Conservation (phyloP, 2,329 filamentous ascomycete genomes). For the Arthrobotrys musiformis region DNA sequence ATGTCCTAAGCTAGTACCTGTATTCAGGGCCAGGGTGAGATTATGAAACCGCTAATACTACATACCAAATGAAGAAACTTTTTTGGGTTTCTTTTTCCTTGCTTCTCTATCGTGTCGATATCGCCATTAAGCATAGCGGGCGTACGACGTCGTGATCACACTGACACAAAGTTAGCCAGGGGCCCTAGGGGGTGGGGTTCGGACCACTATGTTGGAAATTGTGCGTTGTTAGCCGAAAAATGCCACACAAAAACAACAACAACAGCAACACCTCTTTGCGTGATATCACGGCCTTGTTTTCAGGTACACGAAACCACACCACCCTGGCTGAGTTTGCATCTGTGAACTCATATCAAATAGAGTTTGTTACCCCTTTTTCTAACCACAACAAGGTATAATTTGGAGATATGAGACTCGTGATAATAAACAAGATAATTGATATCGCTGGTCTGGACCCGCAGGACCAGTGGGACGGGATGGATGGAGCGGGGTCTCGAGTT, state of each 20-base stretch:
- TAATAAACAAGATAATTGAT: slow-evolving; percentile 9
- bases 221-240: not conserved
- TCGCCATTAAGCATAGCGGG: not conserved
- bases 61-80: not conserved
- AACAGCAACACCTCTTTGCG: not conserved
- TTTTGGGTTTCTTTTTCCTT: not conserved
- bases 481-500: not conserved
- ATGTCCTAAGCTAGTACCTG: not conserved
- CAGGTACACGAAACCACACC: slow-evolving; percentile 31
- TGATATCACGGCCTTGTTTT: slow-evolving; percentile 24
- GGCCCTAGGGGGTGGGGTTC: not conserved
- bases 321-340: slow-evolving; percentile 1
- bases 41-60: not conserved
- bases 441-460: not conserved
- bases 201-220: slow-evolving; percentile 7
- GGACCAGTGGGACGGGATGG: not conserved
- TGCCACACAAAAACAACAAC: slow-evolving; percentile 1
- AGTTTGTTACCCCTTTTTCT: slow-evolving; percentile 40
- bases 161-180: too few relatives aligned
- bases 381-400: slow-evolving; percentile 38
- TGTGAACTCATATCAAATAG: slow-evolving; percentile 17
- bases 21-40: not conserved
- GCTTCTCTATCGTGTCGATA: slow-evolving; percentile 3
- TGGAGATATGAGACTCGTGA: slow-evolving; percentile 15
- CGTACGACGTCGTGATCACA: not conserved